A percentile compares a stretch with the other conserved stretches of the same genome.
phyloP scores from a whole-genome alignment of 2,329 filamentous ascomycete species.

The Pestalotiopsis sp. region DNA sequence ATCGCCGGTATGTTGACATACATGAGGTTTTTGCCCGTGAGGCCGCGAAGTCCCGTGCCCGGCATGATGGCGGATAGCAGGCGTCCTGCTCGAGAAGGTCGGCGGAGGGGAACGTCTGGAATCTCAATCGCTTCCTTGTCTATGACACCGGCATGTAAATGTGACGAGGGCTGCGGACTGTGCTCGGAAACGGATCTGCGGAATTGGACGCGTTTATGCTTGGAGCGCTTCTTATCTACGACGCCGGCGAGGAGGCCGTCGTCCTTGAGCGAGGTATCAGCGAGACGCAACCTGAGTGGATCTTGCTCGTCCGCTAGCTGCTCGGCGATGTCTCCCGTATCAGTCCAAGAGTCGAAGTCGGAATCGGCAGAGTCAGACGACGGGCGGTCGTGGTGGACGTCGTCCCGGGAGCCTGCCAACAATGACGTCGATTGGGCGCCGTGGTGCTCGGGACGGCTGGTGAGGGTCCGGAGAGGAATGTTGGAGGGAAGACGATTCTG shows the following conservation, averaged over 20 bases:
- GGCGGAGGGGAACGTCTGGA: constrained; percentile 67
- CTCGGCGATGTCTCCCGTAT: constrained; percentile 93
- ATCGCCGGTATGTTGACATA: constrained; percentile 46
- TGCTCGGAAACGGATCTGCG: constrained; percentile 49
- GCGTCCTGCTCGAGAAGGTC: constrained; percentile 68
- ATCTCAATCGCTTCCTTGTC: constrained; percentile 82
- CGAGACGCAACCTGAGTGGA: constrained; percentile 73
- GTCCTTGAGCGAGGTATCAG: constrained; percentile 63
- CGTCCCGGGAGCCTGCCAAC: constrained; percentile 46
- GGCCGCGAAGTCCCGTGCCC: constrained; percentile 78
- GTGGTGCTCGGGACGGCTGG: constrained; percentile 40
- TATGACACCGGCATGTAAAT: constrained; percentile 45
- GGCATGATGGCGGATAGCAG: constrained; percentile 85
- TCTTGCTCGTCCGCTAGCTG: constrained; percentile 84
- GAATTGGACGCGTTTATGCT: constrained; percentile 72
- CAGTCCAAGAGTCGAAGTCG: constrained; percentile 81
- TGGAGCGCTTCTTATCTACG: constrained; percentile 46
- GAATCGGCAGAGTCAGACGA: constrained; percentile 58
- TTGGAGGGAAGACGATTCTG: constrained; percentile 74
- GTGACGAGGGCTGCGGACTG: constrained; percentile 33
- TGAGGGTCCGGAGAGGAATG: constrained; percentile 83
- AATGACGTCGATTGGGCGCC: constrained; percentile 49
- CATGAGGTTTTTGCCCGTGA: constrained; percentile 94
- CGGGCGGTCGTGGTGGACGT: constrained; percentile 47
- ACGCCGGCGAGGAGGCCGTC: constrained; percentile 59